Base-by-base conservation (phyloP, 805 yeast genomes). In the Yarrowia bubula region DNA sequence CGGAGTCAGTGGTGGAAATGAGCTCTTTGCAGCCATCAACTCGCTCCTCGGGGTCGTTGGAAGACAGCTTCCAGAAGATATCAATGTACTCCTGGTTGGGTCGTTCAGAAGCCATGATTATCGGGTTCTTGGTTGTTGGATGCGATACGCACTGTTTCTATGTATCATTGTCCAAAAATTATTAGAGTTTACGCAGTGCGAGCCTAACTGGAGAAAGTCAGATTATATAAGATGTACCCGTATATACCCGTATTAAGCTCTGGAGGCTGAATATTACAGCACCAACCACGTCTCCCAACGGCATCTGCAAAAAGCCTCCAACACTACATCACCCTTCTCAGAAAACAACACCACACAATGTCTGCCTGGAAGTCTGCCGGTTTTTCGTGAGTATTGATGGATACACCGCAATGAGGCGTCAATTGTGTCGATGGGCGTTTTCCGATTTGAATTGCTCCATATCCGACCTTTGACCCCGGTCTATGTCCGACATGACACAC, bases 1-100 rank as follows among this genome's bases (percentile, higher is more conserved):
- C 63, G n/a, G 67, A 66, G 22, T 77, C 72, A 5, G 92, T 81
- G 67, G 89, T 90, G 14, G 83, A 78, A 67, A 92, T 80, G 53
- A 92, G 76, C 0, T 78, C 77, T 0, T 87, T 81, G 0, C 96
- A 96, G 0, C 96, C 88, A 38, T 80, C 77, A 38, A 92, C 79
- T 33, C 97, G 80, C 73, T 90, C 96, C 8, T 78, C 77, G 31
- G 87, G 87, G 14, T 87, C 74, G 67, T 92, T 96, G 10, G 96
- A 88, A 0, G 92, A 92, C 43, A 92, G 79, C 48, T 81, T 79
- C 64, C 64, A 58, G 51, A 58, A 58, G 17, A 32, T 58, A 18
- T 58, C 64, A 13, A 58, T 44, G 43, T 58, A 58, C 51, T 42
- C 64, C 43, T 58, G 64, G 33, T 43, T 51, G 6, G 64, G 64